Evolutionary conservation across 2,329 filamentous ascomycete genomes (phyloP), one percentile per base, ranked within the genome.

Genomic region (Aspergillus sp.): DNA sequence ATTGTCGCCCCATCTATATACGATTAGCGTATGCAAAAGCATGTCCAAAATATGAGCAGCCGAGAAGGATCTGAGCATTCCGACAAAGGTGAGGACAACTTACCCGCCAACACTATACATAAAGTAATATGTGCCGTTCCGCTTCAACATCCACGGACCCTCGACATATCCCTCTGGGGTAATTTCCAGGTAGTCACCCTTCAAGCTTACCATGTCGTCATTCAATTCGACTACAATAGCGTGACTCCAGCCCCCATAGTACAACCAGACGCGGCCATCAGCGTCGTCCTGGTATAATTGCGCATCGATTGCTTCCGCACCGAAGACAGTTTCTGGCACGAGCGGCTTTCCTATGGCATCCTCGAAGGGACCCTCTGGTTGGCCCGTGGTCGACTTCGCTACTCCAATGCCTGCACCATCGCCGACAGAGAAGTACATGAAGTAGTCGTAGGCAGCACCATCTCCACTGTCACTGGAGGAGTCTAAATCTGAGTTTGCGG

Each of bases 371-470:
- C 78, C 78, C 33, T 71, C 68, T 0, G 77, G 73, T 3, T 56
- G 15, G 1, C 67, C 56, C 0, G 60, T 60, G 14, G 70, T 67
- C 0, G 77, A 71, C 4, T 72, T 68, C 0, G 71, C 77, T 0
- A 79, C 77, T 3, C 77, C 77, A 15, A 80, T 78, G 3, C 77
- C 77, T 6, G 74, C 76, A 1, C 77, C 66, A 54, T 82, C 80
- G 40, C 81, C 82, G 37, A 79, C 80, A 44, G 72, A 77, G 61
- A 82, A 82, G 66, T 82, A 82, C 53, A 82, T 71, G 62, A 77
- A 82, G 64, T 81, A 82, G 41, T 73, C 77, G 17, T 59, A 57
- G 14, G 55, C 39, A 12, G 23, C 27, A 8, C 19, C 19, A 6
- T 40, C 52, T 11, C 31, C 23, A 7, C 14, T 12, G 5, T 27